These are phyloP conservation scores for Eudorina sp. DNA, from an alignment of 139 green algal species.

Conservation along the genomic window DNA sequence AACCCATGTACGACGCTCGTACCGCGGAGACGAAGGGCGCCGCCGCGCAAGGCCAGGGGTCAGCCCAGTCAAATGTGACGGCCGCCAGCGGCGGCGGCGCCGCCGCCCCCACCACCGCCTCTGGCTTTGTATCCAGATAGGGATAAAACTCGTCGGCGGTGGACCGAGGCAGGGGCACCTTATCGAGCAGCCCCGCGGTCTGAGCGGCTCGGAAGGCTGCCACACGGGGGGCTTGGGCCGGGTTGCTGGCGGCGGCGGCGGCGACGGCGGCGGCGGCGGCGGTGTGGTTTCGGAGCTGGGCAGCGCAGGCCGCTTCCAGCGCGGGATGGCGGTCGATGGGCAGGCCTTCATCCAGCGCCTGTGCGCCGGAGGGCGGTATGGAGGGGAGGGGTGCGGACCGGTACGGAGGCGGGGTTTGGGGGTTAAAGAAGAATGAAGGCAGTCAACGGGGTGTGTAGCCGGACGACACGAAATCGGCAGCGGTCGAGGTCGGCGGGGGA, in stretches of 20 bases:
- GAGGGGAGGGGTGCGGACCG: neutral
- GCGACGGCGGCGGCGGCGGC: neutral
- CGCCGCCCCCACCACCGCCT: neutral
- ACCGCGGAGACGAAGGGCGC: conserved; percentile 30
- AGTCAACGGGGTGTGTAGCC: too few relatives aligned
- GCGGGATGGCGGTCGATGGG: conserved; percentile 33
- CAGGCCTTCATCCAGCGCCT: conserved; percentile 38
- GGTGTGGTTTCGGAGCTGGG: neutral
- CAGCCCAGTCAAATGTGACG: neutral
- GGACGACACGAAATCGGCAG: too few relatives aligned
- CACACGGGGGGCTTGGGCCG: neutral
- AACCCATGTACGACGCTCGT: conserved; percentile 44
- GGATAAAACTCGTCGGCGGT: neutral
- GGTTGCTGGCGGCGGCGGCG: neutral
- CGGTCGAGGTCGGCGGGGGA: too few relatives aligned
- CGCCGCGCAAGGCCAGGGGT: conserved; percentile 9
- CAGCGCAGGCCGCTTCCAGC: conserved; percentile 25
- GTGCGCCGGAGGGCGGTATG: too few relatives aligned
- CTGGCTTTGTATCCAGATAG: neutral
- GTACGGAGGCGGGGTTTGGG: neutral
- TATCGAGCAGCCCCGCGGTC: neutral
- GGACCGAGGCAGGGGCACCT: conserved; percentile 17
- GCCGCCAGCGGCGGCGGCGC: conserved; percentile 4
- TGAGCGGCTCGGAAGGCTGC: neutral
- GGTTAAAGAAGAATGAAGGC: too few relatives aligned